Evolutionary conservation across 257 asterid species (phyloP), one percentile per base, ranked within the genome.

Genomic region (Cordia subcordata): DNA sequence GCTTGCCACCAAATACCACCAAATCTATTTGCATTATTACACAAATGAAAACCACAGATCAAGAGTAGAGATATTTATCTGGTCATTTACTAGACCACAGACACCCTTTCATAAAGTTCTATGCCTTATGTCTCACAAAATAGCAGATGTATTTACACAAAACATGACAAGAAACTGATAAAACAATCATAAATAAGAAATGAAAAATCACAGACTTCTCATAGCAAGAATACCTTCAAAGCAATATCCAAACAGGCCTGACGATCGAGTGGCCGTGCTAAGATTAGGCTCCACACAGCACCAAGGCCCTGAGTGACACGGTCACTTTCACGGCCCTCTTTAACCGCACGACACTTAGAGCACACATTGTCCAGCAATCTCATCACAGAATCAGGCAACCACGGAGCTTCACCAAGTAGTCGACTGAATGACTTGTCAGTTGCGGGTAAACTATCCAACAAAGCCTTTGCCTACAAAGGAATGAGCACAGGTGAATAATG

Each of bases 241-340:
- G 88, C 97, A 63, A 89, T 93, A 79, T 89, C 97, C 72, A 93
- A 63, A 67, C 95, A 90, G 50, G 94, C 88, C 78, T 81, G 86
- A 60, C 97, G 96, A 82, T 80, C 62, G 63, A 74, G 78, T 56
- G 96, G 97, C 49, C 96, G 94, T 56, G 85, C 86, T 69, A 86
- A 67, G 63, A 87, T 86, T 78, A 93, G 82, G 79, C 92, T 83
- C 99, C 97, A 89, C 57, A 83, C 82, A 27, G 91, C 94, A 65
- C 96, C 97, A 55, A 93, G 97, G 58, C 97, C 97, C 79, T 93
- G 99, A 74, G 97, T 86, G 65, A 86, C 94, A 74, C 88, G 97
- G 61, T 93, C 99, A 67, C 89, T 85, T 72, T 82, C 96, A 68
- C 77, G 81, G 40, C 65, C 68, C 77, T 81, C 89, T 57, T 71